A percentile compares a stretch with the other conserved stretches of the same genome.
These are phyloP conservation scores for Neurospora sp. DNA, from an alignment of 495 filamentous ascomycete genomes.

Conservation along the genomic window DNA sequence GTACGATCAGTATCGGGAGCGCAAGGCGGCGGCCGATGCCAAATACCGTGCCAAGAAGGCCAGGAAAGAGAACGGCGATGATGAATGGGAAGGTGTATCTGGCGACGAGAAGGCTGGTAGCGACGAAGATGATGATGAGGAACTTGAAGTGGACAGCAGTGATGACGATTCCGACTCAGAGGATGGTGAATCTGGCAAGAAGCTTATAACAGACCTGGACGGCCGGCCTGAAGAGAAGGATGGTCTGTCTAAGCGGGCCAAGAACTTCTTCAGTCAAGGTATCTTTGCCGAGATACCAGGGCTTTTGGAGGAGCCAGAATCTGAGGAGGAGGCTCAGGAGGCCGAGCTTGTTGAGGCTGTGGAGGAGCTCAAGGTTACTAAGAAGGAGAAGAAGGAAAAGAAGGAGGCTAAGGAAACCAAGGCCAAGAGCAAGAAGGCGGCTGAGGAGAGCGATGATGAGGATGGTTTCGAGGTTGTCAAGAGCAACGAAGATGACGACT, in stretches of 20 bases:
- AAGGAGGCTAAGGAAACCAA: conserved; percentile 2
- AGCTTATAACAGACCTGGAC: conserved; percentile 45
- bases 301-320: conserved; percentile 42
- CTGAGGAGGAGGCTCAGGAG: conserved; percentile 39
- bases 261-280: conserved; percentile 88
- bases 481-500: conserved; percentile 46
- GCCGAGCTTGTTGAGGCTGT: conserved; percentile 1
- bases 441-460: conserved; percentile 18
- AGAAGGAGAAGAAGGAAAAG: conserved; percentile 9
- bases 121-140: conserved; percentile 34
- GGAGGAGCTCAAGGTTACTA: not conserved
- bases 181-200: conserved; percentile 21
- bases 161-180: conserved; percentile 44
- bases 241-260: conserved; percentile 69
- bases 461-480: conserved; percentile 49
- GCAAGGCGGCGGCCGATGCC: conserved; percentile 64
- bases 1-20: conserved; percentile 79
- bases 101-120: conserved; percentile 51
- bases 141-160: conserved; percentile 49
- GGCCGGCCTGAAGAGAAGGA: conserved; percentile 30
- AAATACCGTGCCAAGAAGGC: conserved; percentile 85
- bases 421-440: conserved; percentile 15
- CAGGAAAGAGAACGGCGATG: conserved; percentile 70
- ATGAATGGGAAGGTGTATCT: conserved; percentile 86
- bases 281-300: conserved; percentile 77